Evolutionary conservation across 768 basidiomycete genomes (phyloP).

Genomic region (Collybia sp.): DNA sequence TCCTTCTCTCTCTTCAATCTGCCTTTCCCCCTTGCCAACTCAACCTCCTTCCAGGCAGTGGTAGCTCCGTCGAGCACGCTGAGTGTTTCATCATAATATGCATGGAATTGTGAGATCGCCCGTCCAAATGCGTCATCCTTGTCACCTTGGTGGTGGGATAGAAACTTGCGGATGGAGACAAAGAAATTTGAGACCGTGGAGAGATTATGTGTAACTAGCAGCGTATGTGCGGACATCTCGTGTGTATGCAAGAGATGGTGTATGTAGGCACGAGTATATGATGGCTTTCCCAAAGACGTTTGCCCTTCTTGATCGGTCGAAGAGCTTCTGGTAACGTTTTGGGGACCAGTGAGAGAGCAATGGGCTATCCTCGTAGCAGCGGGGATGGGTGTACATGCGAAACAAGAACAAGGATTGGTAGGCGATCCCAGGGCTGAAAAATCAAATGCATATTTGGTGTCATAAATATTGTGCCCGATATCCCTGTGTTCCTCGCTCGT

Average conservation of each 20-base stretch:
- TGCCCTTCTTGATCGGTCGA: conserved; percentile 1
- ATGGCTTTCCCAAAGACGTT: conserved; percentile 16
- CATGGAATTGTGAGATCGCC: conserved; percentile 49
- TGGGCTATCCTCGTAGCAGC: conserved; percentile 35
- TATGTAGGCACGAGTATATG: conserved; percentile 58
- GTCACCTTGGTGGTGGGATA: conserved; percentile 10
- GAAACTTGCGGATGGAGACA: conserved; percentile 41
- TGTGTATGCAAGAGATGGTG: conserved; percentile 87
- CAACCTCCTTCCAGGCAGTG: conserved; percentile 59
- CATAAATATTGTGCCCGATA: conserved; percentile 75
- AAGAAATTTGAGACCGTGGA: conserved; percentile 65
- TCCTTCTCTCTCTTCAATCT: conserved; percentile 61
- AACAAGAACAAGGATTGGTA: conserved; percentile 39
- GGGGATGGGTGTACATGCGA: conserved; percentile 48
- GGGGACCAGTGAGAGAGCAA: conserved; percentile 33
- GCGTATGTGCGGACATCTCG: conserved; percentile 82
- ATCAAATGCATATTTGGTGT: conserved; percentile 50
- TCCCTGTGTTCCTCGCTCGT: conserved; percentile 25
- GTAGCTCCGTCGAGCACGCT: conserved; percentile 48
- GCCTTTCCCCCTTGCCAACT: conserved; percentile 71
- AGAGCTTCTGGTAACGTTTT: conserved; percentile 2
- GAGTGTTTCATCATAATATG: conserved; percentile 44
- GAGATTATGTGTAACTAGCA: conserved; percentile 76
- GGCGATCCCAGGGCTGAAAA: conserved; percentile 48
- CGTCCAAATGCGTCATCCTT: conserved; percentile 21